These are phyloP conservation scores for Lagerstroemia speciosa DNA, from an alignment of 345 rosid genomes.

Conservation along the genomic window DNA sequence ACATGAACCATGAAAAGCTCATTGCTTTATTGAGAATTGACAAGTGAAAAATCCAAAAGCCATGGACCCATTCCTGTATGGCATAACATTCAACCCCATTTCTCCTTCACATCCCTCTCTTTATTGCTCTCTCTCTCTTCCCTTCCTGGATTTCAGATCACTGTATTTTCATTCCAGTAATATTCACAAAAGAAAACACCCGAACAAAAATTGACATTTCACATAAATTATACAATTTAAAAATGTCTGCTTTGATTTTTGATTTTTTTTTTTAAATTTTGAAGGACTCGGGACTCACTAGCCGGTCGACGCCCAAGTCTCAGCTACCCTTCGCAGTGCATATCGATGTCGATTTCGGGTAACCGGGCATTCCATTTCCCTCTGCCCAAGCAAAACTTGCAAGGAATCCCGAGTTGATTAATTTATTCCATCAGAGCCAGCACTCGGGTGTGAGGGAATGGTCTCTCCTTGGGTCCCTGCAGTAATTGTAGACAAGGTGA, in stretches of 20 bases:
- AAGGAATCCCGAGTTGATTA: neutral
- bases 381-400: too few species aligned
- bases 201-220: neutral
- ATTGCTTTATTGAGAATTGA: conserved; percentile 28
- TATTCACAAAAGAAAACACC: neutral
- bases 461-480: conserved; percentile 67
- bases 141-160: neutral
- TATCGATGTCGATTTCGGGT: neutral
- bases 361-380: too few species aligned
- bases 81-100: neutral
- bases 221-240: neutral
- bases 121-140: neutral
- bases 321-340: neutral
- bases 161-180: neutral
- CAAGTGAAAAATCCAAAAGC: conserved; percentile 13
- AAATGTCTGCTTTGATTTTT: neutral
- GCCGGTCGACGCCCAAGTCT: conserved; percentile 10
- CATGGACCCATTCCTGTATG: conserved; percentile 6
- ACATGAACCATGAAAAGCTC: neutral
- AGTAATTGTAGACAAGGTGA: conserved; percentile 66
- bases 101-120: neutral
- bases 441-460: conserved; percentile 89
- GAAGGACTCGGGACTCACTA: neutral
- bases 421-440: conserved; percentile 17
- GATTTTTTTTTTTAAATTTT: neutral